Evolutionary conservation across 2,329 filamentous ascomycete genomes (phyloP).

Genomic region (Claviceps maximensis): DNA sequence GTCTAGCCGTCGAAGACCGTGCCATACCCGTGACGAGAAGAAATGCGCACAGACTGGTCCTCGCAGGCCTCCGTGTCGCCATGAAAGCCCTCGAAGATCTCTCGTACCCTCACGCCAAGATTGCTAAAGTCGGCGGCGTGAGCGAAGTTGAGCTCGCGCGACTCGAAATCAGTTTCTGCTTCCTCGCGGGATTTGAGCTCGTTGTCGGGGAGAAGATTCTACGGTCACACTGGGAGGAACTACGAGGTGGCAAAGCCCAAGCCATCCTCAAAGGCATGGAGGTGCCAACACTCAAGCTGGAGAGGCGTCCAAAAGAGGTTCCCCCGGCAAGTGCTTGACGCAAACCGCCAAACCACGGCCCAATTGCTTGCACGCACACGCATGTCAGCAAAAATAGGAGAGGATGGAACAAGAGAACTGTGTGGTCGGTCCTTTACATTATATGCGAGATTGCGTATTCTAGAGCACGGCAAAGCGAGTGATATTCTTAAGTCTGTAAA

Average conservation of each 20-base stretch:
- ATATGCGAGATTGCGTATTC: no score
- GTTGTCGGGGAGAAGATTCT: constrained; percentile 32
- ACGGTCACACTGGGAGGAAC: constrained; percentile 19
- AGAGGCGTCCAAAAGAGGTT: constrained; percentile 8
- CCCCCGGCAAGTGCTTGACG: constrained; percentile 2
- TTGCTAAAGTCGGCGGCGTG: constrained; percentile 81
- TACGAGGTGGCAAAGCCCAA: constrained; percentile 18
- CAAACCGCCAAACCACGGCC: no score
- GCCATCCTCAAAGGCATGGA: constrained; percentile 14
- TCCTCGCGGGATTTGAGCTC: constrained; percentile 73
- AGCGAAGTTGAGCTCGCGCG: constrained; percentile 67
- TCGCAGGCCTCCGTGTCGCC: constrained; percentile 74
- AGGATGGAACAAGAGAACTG: no score
- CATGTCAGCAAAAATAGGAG: no score
- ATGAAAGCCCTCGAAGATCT: constrained; percentile 94
- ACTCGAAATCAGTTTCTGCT: constrained; percentile 82
- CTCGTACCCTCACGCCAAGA: constrained; percentile 69
- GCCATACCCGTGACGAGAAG: constrained; percentile 68
- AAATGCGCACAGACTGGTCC: constrained; percentile 74
- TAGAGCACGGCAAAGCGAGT: no score
- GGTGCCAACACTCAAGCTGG: constrained; percentile 17
- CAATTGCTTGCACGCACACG: no score
- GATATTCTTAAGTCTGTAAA: no score
- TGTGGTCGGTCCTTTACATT: no score
- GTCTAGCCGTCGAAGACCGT: constrained; percentile 63